Conservation (phyloP, 129 eudicot genomes). For the Flaveria ramosissima region DNA sequence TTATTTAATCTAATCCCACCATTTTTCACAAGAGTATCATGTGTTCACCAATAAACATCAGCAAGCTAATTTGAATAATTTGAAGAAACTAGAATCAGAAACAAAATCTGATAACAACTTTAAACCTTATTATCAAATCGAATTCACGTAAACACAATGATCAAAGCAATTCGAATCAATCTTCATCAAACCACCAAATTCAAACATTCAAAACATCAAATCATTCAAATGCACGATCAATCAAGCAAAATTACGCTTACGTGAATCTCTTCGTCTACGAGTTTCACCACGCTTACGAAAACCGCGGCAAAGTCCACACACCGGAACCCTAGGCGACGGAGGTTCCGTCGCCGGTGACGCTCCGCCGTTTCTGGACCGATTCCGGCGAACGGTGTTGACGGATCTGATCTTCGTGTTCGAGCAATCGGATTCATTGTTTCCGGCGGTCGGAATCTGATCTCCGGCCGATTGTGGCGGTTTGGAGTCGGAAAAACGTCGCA, state of each 20-base stretch:
- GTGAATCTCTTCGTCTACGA: slow-evolving; percentile 19
- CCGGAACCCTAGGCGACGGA: slow-evolving; percentile 69
- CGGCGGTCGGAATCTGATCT: slow-evolving; percentile 10
- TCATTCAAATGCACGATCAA: background rate
- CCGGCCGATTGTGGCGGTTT: slow-evolving; percentile 17
- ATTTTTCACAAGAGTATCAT: too few relatives aligned
- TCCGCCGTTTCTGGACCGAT: slow-evolving; percentile 57
- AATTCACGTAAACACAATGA: slow-evolving; percentile 11
- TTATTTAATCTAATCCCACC: too few relatives aligned
- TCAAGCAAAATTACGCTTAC: slow-evolving; percentile 29
- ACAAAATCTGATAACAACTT: slow-evolving; percentile 15
- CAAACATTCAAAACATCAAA: background rate
- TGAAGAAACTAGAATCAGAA: slow-evolving; percentile 4
- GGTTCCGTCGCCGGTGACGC: slow-evolving; percentile 60
- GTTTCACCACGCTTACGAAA: slow-evolving; percentile 42
- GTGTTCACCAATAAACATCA: too few relatives aligned
- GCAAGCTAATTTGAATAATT: background rate
- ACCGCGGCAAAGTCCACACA: slow-evolving; percentile 67
- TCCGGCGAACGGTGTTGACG: slow-evolving; percentile 40
- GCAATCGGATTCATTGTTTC: slow-evolving; percentile 2
- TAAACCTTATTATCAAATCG: slow-evolving; percentile 3
- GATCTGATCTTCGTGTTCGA: slow-evolving; percentile 27
- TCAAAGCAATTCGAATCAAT: background rate
- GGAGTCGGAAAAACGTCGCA: background rate
- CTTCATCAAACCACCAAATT: background rate